Conservation (phyloP, 2,329 filamentous ascomycete species). For the Aureobasidium sp. region DNA sequence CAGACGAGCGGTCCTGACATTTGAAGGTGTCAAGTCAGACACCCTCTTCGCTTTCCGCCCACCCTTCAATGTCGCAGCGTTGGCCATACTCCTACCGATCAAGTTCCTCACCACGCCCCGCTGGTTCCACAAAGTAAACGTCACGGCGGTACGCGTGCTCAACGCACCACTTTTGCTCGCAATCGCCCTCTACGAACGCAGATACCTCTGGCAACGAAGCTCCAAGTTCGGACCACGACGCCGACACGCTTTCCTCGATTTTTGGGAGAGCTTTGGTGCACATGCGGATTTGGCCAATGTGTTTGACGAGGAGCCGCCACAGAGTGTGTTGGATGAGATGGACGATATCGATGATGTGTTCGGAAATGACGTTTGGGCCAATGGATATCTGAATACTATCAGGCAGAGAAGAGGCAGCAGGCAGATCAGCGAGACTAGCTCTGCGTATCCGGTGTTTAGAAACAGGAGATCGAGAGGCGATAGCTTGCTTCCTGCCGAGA, state of each 20-base stretch:
- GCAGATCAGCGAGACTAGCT: slow-evolving; percentile 12
- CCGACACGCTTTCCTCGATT: slow-evolving; percentile 39
- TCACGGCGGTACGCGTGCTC: slow-evolving; percentile 64
- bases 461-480: slow-evolving; percentile 7
- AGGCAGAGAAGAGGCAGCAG: slow-evolving; percentile 10
- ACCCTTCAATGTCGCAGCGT: slow-evolving; percentile 74
- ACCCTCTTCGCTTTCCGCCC: slow-evolving; percentile 77
- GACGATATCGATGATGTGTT: slow-evolving; percentile 44
- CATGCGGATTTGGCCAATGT: slow-evolving; percentile 67
- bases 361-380: slow-evolving; percentile 37
- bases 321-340: slow-evolving; percentile 42
- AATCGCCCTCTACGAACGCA: slow-evolving; percentile 65
- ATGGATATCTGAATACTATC: slow-evolving; percentile 22
- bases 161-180: slow-evolving; percentile 69
- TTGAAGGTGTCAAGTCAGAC: slow-evolving; percentile 80
- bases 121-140: slow-evolving; percentile 88
- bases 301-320: slow-evolving; percentile 64
- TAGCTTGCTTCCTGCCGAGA: slow-evolving; percentile 8
- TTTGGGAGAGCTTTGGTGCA: slow-evolving; percentile 63
- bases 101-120: slow-evolving; percentile 71
- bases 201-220: slow-evolving; percentile 54
- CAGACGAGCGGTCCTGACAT: slow-evolving; percentile 69
- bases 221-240: slow-evolving; percentile 30
- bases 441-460: slow-evolving; percentile 13
- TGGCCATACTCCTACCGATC: slow-evolving; percentile 66